These are phyloP conservation scores for Blastobotrys serpentis DNA, from an alignment of 1,139 yeast species.

Conservation along the genomic window DNA sequence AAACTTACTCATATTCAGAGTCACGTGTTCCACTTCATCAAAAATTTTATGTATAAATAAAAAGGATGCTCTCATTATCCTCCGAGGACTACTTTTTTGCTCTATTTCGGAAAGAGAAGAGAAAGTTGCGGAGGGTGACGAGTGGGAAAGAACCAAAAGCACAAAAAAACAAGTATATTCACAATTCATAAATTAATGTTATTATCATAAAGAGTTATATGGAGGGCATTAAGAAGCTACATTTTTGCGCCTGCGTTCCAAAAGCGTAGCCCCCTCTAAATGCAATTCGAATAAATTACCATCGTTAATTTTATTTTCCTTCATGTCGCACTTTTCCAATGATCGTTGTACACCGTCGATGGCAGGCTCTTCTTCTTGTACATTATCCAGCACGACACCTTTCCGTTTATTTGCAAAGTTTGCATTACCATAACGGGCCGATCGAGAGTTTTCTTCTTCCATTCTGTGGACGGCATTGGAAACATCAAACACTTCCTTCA, in stretches of 20 bases:
- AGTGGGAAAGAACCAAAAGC: not conserved
- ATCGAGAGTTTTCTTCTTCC: constrained; percentile 75
- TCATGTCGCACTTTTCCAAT: constrained; percentile 30
- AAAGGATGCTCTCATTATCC: too few relatives aligned
- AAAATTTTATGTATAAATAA: too few relatives aligned
- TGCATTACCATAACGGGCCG: constrained; percentile 19
- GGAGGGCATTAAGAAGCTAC: not conserved
- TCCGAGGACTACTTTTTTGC: too few relatives aligned
- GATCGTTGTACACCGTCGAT: constrained; percentile 26
- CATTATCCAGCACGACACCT: constrained; percentile 29
- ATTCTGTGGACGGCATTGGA: constrained; percentile 91
- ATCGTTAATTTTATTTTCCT: constrained; percentile 20
- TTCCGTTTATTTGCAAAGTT: constrained; percentile 32
- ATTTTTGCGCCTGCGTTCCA: constrained; percentile 51
- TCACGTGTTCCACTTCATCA: too few relatives aligned
- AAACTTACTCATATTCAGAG: too few relatives aligned
- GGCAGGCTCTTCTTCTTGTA: constrained; percentile 24
- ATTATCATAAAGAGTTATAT: not conserved
- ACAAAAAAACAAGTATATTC: not conserved
- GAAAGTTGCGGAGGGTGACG: not conserved
- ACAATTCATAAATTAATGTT: not conserved
- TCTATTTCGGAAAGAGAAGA: not conserved
- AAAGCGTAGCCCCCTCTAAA: constrained; percentile 74
- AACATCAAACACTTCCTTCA: constrained; percentile 93
- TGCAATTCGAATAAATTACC: constrained; percentile 63